Conservation (phyloP, 2,329 filamentous ascomycete species). For the Endoconidiophora polonica region DNA sequence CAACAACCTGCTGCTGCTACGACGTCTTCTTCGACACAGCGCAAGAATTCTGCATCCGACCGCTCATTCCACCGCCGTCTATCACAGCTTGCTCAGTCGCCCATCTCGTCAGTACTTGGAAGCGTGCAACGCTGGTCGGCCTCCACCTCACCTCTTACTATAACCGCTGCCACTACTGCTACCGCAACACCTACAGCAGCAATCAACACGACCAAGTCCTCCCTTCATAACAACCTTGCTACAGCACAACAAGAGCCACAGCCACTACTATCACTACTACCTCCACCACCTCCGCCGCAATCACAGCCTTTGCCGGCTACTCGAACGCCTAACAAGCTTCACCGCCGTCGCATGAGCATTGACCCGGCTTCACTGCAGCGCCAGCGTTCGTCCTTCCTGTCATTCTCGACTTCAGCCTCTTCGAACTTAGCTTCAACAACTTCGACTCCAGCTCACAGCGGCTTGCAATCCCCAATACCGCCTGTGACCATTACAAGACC, state of each 20-base stretch:
- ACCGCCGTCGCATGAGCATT: slow-evolving; percentile 2
- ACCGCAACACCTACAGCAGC: background rate
- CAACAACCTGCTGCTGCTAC: background rate
- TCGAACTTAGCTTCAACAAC: background rate
- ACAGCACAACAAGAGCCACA: too few species aligned
- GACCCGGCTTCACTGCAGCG: slow-evolving; percentile 2
- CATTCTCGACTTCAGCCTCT: background rate
- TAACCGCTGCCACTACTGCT: background rate
- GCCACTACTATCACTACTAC: too few species aligned
- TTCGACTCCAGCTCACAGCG: background rate
- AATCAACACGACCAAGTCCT: too few species aligned
- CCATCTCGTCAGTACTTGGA: background rate
- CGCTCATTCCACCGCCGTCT: background rate
- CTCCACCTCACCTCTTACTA: background rate
- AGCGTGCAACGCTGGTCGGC: background rate
- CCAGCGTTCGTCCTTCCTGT: background rate
- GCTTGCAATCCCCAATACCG: background rate
- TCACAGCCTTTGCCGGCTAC: background rate
- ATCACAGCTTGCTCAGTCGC: slow-evolving; percentile 1
- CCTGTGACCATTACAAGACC: background rate
- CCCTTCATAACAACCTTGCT: too few species aligned
- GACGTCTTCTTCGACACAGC: background rate
- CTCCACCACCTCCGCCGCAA: background rate
- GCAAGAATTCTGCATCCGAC: background rate
- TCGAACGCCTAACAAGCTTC: slow-evolving; percentile 2